Conservation (phyloP, 2,329 filamentous ascomycete genomes). For the Atkinsonella hypoxylon region DNA sequence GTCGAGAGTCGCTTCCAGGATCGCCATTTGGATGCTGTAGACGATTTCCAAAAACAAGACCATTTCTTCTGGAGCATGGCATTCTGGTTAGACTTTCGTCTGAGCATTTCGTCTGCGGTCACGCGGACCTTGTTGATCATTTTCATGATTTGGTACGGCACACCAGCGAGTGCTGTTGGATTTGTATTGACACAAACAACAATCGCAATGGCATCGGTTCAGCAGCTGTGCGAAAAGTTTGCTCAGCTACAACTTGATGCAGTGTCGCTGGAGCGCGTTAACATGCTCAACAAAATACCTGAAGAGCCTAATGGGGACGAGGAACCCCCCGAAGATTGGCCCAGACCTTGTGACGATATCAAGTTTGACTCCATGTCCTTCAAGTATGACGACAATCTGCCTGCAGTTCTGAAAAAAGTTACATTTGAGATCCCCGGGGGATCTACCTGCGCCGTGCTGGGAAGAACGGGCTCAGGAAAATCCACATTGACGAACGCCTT, state of each 20-base stretch:
- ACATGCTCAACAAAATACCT: slow-evolving; percentile 69
- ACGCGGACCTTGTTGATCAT: slow-evolving; percentile 64
- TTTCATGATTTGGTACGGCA: slow-evolving; percentile 61
- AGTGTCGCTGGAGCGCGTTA: slow-evolving; percentile 76
- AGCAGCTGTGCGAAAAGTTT: slow-evolving; percentile 62
- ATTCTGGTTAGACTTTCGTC: slow-evolving; percentile 72
- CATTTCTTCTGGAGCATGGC: slow-evolving; percentile 92
- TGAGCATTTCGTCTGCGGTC: slow-evolving; percentile 46
- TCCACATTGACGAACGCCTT: slow-evolving; percentile 57
- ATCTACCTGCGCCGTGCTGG: slow-evolving; percentile 55
- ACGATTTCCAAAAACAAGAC: slow-evolving; percentile 87
- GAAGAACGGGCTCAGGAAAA: slow-evolving; percentile 79
- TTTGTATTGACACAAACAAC: slow-evolving; percentile 58
- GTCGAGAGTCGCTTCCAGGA: slow-evolving; percentile 71
- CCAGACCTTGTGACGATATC: slow-evolving; percentile 57
- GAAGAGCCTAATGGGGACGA: slow-evolving; percentile 58
- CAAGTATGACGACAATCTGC: slow-evolving; percentile 65
- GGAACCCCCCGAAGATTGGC: slow-evolving; percentile 66
- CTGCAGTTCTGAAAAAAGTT: slow-evolving; percentile 57
- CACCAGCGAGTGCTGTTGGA: slow-evolving; percentile 67
- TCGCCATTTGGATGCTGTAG: slow-evolving; percentile 67
- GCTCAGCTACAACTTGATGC: slow-evolving; percentile 86
- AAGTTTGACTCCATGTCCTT: slow-evolving; percentile 67
- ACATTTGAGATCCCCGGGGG: slow-evolving; percentile 60
- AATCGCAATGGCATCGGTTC: slow-evolving; percentile 24